phyloP scores from a whole-genome alignment of 805 yeast genomes.

The Lipomyces kockii region DNA sequence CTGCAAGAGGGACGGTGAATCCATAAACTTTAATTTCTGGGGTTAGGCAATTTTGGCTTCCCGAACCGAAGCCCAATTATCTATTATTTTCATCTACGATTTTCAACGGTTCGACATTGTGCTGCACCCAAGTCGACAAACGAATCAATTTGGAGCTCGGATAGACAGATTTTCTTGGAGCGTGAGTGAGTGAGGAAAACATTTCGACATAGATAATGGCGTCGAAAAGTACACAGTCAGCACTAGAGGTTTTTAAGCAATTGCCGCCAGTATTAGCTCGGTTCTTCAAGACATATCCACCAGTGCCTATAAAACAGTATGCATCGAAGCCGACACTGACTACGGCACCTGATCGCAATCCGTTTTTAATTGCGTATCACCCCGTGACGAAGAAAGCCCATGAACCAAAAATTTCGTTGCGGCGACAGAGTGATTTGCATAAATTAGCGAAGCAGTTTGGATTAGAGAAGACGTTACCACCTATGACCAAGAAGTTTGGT shows the following conservation, averaged over 20 bases:
- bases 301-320: slow-evolving; percentile 66
- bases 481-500: slow-evolving; percentile 49
- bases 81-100: background rate
- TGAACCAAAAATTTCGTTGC: slow-evolving; percentile 68
- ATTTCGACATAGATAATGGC: slow-evolving; percentile 10
- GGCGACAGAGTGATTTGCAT: slow-evolving; percentile 76
- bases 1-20: too few species aligned
- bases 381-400: slow-evolving; percentile 72
- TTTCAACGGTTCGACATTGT: background rate
- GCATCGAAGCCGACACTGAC: slow-evolving; percentile 62
- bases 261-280: slow-evolving; percentile 69
- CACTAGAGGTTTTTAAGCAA: slow-evolving; percentile 48
- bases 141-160: background rate
- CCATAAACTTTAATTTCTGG: too few species aligned
- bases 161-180: background rate
- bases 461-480: slow-evolving; percentile 69
- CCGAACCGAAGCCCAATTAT: background rate
- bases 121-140: background rate
- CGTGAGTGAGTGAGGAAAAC: background rate
- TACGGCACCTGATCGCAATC: slow-evolving; percentile 68
- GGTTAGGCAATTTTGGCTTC: too few species aligned
- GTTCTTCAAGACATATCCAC: slow-evolving; percentile 78
- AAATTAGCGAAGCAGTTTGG: slow-evolving; percentile 77
- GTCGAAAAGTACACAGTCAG: slow-evolving; percentile 12
- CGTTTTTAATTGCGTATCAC: slow-evolving; percentile 77